Conservation (phyloP, 768 basidiomycete genomes). For the Mrakia blollopis region DNA sequence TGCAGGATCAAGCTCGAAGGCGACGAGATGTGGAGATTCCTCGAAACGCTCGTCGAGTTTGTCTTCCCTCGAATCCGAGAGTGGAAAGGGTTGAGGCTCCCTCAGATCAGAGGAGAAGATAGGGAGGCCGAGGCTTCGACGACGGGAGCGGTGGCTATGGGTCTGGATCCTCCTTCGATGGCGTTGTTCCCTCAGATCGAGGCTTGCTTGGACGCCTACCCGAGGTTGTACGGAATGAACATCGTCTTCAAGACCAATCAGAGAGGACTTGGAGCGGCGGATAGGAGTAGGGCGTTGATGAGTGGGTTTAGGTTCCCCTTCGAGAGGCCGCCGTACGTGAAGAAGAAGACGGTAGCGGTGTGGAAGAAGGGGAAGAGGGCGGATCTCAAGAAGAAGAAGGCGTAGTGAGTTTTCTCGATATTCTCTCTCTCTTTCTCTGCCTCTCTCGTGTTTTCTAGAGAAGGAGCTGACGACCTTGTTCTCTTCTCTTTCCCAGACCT, state of each 20-base stretch:
- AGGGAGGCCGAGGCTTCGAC: slow-evolving; percentile 58
- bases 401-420: not conserved
- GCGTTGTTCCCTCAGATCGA: slow-evolving; percentile 93
- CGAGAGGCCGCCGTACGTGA: slow-evolving; percentile 43
- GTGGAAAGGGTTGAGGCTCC: slow-evolving; percentile 75
- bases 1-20: slow-evolving; percentile 87
- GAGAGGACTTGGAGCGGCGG: slow-evolving; percentile 80
- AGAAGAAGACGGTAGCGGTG: not conserved
- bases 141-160: slow-evolving; percentile 82
- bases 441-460: not conserved
- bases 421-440: not conserved
- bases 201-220: slow-evolving; percentile 85
- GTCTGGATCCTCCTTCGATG: slow-evolving; percentile 76
- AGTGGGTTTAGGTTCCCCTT: slow-evolving; percentile 94
- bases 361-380: slow-evolving; percentile 16
- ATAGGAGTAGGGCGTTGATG: slow-evolving; percentile 74
- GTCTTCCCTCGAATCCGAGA: slow-evolving; percentile 91
- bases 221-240: slow-evolving; percentile 80
- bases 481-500: too few species aligned
- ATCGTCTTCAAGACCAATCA: slow-evolving; percentile 90
- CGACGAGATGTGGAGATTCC: slow-evolving; percentile 89
- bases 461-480: too few species aligned
- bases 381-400: not conserved
- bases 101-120: slow-evolving; percentile 68
- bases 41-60: slow-evolving; percentile 81